A percentile compares a stretch with the other conserved stretches of the same genome.
Evolutionary conservation across 2,329 filamentous ascomycete species (phyloP).

Genomic region (Venturia carpophila): DNA sequence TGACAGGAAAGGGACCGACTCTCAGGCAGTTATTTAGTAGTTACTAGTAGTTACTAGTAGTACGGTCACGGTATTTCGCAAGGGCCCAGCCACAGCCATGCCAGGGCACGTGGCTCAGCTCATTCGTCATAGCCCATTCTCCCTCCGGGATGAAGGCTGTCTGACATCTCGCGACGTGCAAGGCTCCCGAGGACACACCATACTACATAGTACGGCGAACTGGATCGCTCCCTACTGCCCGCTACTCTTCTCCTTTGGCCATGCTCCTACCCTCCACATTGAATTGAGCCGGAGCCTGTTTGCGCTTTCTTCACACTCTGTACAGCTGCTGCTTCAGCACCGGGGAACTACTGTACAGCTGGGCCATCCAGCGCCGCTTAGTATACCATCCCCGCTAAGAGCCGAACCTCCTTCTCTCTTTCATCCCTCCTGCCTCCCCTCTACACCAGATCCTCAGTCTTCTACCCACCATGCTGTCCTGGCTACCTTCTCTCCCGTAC

Average conservation of each 20-base stretch:
- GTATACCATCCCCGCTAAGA: not conserved
- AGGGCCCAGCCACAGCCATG: conserved; percentile 8
- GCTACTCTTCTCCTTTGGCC: not conserved
- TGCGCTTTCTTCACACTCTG: not conserved
- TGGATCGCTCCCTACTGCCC: not conserved
- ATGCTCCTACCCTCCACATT: not conserved
- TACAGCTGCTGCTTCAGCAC: not conserved
- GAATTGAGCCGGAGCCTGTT: not conserved
- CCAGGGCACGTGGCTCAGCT: conserved; percentile 11
- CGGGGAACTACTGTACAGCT: not conserved
- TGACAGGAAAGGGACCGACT: not conserved
- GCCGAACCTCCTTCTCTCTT: not conserved
- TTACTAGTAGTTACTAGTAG: no score
- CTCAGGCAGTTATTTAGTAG: no score
- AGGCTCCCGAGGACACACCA: not conserved
- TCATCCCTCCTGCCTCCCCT: not conserved
- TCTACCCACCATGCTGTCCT: conserved; percentile 8
- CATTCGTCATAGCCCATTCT: not conserved
- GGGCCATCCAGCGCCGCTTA: not conserved
- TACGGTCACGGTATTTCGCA: not conserved
- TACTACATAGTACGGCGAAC: no score
- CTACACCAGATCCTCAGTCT: not conserved
- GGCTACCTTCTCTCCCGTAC: conserved; percentile 36
- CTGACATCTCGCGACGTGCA: not conserved
- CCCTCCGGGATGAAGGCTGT: not conserved